Percentiles rank a stretch among this genome's conserved stretches.
These are phyloP conservation scores for Fagopyrum esculentum DNA, from an alignment of 148 eudicot genomes.

Conservation along the genomic window DNA sequence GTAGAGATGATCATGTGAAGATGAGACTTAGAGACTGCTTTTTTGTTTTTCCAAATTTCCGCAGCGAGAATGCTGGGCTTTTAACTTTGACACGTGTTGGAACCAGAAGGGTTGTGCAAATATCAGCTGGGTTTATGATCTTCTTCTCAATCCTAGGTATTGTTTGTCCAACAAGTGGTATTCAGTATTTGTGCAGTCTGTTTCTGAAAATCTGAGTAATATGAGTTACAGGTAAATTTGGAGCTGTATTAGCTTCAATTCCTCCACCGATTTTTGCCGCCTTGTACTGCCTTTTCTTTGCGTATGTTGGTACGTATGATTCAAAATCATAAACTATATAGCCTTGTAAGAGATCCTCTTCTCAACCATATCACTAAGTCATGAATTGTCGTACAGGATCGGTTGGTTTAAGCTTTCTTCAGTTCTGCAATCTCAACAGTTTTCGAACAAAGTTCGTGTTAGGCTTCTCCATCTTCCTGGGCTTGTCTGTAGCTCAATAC, in stretches of 20 bases:
- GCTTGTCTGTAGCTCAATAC: slow-evolving; percentile 81
- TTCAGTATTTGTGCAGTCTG: neutral
- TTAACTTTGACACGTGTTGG: slow-evolving; percentile 89
- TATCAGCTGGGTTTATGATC: slow-evolving; percentile 89
- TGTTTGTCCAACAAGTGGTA: slow-evolving; percentile 14
- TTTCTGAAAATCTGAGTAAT: neutral
- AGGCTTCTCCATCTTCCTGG: slow-evolving; percentile 80
- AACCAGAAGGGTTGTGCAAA: slow-evolving; percentile 90
- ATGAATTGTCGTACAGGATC: slow-evolving; percentile 42
- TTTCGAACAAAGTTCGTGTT: slow-evolving; percentile 84
- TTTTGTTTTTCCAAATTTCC: neutral
- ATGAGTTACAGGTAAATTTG: slow-evolving; percentile 63
- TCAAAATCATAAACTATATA: neutral
- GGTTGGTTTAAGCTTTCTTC: slow-evolving; percentile 80
- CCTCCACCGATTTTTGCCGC: slow-evolving; percentile 91
- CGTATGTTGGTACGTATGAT: slow-evolving; percentile 69
- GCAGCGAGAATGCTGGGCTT: slow-evolving; percentile 95
- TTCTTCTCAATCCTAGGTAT: slow-evolving; percentile 46
- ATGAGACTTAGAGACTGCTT: neutral
- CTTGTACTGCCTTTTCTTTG: slow-evolving; percentile 88
- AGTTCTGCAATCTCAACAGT: slow-evolving; percentile 92
- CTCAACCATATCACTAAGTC: neutral
- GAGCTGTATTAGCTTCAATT: slow-evolving; percentile 88
- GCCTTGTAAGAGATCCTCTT: neutral
- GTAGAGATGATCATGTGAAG: slow-evolving; percentile 1